Base-by-base conservation (phyloP, 306 rosid genomes). In the Lotus japonicus region DNA sequence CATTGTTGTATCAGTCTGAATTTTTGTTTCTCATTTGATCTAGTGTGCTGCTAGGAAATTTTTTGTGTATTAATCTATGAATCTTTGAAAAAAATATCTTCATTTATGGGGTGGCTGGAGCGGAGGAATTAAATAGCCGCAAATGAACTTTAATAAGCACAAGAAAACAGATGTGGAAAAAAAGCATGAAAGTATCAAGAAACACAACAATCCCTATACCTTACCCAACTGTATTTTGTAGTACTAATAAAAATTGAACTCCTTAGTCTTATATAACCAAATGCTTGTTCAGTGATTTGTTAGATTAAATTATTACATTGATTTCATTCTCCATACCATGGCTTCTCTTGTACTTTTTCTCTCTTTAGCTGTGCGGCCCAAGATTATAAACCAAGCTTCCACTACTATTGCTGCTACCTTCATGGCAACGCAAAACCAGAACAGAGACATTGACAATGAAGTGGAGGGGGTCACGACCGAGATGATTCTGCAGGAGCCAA, bases 301-400 rank as follows among this genome's bases (percentile, higher is more conserved):
- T 16, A 26, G 8, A 28, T 13, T 41, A 5, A 26, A 4, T 21
- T 6, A 4, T 12, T 26, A 21, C 9, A 71, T n/a, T 35, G 38
- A 9, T 53, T 58, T 23, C 52, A 53, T 59, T 45, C 36, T 58
- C 57, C 36, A 7, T 78, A 59, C 65, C 74, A 78, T 78, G 82
- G 82, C 82, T 52, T 78, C 78, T 66, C 58, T 78, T 51, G 78
- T 66, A 2, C 82, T 78, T 78, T 7, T 78, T 58, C 36, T 78
- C 5, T 72, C 78, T 39, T 3, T 33, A 13, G 33, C 66, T 11
- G 51, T 65, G 9, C 78, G 70, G 43, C 63, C 44, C 14, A 60
- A 65, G 31, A 64, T 4, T 31, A 53, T 11, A 64, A 33, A 0
- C 65, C 42, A 36, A 11, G 66, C 11, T 66, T 51, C 66, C 18